Evolutionary conservation across 108 stramenopile species (phyloP).

Genomic region (Chaetoceros muelleri): DNA sequence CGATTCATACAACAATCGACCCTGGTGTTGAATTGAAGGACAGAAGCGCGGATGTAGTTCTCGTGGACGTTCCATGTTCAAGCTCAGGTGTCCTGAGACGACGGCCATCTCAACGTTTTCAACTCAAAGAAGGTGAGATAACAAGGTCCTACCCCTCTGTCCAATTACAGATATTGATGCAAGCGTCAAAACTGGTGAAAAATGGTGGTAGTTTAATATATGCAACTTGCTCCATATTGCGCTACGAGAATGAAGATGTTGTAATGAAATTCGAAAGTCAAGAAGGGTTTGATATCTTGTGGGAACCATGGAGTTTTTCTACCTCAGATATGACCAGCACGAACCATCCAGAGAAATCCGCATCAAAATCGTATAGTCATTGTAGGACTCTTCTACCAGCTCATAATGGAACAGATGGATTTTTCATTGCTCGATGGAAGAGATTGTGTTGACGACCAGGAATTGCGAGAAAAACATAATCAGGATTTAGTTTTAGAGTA

Average conservation of each 20-base stretch:
- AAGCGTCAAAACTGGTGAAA: conserved; percentile 24
- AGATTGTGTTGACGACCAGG: too few relatives aligned
- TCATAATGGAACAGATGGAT: too few relatives aligned
- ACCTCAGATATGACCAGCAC: too few relatives aligned
- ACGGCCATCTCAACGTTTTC: conserved; percentile 34
- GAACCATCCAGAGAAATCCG: too few relatives aligned
- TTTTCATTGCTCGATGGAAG: too few relatives aligned
- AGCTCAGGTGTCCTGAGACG: conserved; percentile 31
- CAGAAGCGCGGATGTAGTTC: conserved; percentile 24
- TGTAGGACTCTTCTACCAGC: too few relatives aligned
- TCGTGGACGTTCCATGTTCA: conserved; percentile 43
- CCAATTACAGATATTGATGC: conserved; percentile 23
- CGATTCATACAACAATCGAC: background rate
- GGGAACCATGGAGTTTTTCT: conserved; percentile 1
- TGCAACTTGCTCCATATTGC: conserved; percentile 36
- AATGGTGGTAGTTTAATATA: conserved; percentile 23
- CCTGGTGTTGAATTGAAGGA: conserved; percentile 6
- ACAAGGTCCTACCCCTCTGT: conserved; percentile 12
- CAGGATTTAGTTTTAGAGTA: too few relatives aligned
- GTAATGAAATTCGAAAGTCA: conserved; percentile 21
- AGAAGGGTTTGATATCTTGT: conserved; percentile 1
- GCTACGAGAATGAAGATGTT: conserved; percentile 30
- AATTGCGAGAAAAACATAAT: too few relatives aligned
- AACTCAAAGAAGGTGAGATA: conserved; percentile 16
- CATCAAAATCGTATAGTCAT: too few relatives aligned